Conservation (phyloP, 1,139 yeast species). For the Blastobotrys buckinghamii region DNA sequence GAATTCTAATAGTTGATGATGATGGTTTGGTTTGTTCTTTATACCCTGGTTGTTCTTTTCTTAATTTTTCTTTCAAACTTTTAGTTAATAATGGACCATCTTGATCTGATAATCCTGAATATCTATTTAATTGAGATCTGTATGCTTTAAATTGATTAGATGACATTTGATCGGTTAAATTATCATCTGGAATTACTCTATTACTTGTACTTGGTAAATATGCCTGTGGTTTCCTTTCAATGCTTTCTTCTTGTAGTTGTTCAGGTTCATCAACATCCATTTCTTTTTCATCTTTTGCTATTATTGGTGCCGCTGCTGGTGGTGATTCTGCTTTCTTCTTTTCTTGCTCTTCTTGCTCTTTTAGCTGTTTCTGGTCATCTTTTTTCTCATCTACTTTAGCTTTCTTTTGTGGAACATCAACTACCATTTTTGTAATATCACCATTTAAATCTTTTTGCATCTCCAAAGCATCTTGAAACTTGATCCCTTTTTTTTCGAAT, state of each 20-base stretch:
- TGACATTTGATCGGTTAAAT: slow-evolving; percentile 18
- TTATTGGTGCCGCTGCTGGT: not conserved
- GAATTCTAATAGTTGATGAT: slow-evolving; percentile 23
- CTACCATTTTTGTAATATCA: slow-evolving; percentile 3
- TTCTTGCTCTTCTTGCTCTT: not conserved
- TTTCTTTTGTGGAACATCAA: not conserved
- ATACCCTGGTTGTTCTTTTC: slow-evolving; percentile 24
- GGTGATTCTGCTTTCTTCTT: not conserved
- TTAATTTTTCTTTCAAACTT: slow-evolving; percentile 24
- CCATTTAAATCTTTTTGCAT: slow-evolving; percentile 14
- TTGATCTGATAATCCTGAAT: slow-evolving; percentile 20
- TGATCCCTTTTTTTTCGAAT: slow-evolving; percentile 21
- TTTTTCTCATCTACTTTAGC: not conserved
- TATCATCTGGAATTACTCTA: slow-evolving; percentile 15
- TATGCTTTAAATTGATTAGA: slow-evolving; percentile 22
- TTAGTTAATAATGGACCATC: slow-evolving; percentile 31
- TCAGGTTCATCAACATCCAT: not conserved
- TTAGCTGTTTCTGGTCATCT: not conserved
- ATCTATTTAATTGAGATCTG: slow-evolving; percentile 22
- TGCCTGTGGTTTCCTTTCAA: slow-evolving; percentile 18
- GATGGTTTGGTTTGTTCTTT: slow-evolving; percentile 31
- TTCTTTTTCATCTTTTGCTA: not conserved
- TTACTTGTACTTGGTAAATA: slow-evolving; percentile 17
- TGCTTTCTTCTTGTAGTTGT: not conserved
- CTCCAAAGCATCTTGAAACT: slow-evolving; percentile 21